phyloP scores from a whole-genome alignment of 768 basidiomycete genomes.

The Boletus rex-veris region DNA sequence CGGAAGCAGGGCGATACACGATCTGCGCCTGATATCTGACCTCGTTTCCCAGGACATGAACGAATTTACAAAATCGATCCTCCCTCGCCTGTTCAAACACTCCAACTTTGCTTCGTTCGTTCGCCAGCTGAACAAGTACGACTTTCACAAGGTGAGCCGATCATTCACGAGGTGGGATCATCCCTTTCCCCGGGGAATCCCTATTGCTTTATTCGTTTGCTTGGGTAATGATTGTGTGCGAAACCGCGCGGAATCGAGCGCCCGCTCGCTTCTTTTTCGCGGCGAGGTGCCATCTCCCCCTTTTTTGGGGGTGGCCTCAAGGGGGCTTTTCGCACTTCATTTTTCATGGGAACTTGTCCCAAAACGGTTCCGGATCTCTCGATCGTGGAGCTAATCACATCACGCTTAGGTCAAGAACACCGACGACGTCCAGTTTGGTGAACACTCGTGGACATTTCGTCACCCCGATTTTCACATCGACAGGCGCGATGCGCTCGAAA shows the following conservation, averaged over 20 bases:
- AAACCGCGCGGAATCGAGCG: slow-evolving; percentile 16
- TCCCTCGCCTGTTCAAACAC: slow-evolving; percentile 93
- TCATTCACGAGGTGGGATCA: background rate
- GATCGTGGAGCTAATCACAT: background rate
- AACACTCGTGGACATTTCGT: slow-evolving; percentile 54
- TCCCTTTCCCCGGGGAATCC: background rate
- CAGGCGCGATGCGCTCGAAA: slow-evolving; percentile 54
- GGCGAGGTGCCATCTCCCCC: background rate
- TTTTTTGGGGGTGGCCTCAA: slow-evolving; percentile 12
- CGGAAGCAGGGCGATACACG: background rate
- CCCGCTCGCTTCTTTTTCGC: slow-evolving; percentile 10
- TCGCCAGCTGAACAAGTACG: slow-evolving; percentile 92
- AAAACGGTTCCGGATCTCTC: slow-evolving; percentile 2
- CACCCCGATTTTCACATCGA: slow-evolving; percentile 53
- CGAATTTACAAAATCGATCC: slow-evolving; percentile 87
- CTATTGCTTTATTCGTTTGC: slow-evolving; percentile 2
- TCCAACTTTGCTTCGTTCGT: slow-evolving; percentile 93
- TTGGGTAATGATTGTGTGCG: slow-evolving; percentile 13
- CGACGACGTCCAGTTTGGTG: slow-evolving; percentile 71
- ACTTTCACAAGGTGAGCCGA: slow-evolving; percentile 79
- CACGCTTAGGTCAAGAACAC: slow-evolving; percentile 68
- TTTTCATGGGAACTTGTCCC: background rate
- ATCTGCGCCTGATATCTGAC: slow-evolving; percentile 9
- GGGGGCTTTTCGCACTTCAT: background rate
- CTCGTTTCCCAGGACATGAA: slow-evolving; percentile 70